Conservation (phyloP, 495 filamentous ascomycete genomes). For the Filosporella fistucella region DNA sequence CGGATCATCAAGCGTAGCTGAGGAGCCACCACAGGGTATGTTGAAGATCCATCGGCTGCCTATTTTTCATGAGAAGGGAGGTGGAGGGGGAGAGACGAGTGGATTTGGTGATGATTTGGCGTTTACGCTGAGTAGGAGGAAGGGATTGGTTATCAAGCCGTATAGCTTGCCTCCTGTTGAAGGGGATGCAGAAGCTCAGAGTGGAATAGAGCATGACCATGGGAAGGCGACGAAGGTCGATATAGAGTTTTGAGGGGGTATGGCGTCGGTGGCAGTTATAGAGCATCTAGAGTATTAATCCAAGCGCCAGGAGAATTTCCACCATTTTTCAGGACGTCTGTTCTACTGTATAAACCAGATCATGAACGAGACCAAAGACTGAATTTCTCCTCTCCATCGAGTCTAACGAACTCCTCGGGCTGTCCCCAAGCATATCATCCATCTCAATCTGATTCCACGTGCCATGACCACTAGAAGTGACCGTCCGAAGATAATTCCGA, state of each 20-base stretch:
- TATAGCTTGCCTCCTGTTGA: conserved; percentile 90
- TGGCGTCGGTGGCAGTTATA: not conserved
- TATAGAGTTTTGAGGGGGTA: conserved; percentile 61
- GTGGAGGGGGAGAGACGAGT: conserved; percentile 63
- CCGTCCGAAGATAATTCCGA: conserved; percentile 48
- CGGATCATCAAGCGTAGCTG: conserved; percentile 38
- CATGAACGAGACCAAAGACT: not conserved
- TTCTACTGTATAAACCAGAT: not conserved
- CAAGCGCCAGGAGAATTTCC: no score
- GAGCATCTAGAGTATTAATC: no score
- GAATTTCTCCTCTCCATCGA: no score
- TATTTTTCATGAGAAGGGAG: conserved; percentile 80
- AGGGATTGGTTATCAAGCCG: conserved; percentile 75
- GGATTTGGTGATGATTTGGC: conserved; percentile 79
- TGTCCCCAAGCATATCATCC: conserved; percentile 51
- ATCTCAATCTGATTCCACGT: conserved; percentile 62
- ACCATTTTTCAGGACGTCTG: no score
- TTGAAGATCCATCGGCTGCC: conserved; percentile 78
- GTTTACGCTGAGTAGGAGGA: conserved; percentile 80
- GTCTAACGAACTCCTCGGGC: conserved; percentile 10
- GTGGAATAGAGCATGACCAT: conserved; percentile 30
- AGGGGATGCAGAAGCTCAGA: conserved; percentile 67
- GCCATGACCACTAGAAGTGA: conserved; percentile 47
- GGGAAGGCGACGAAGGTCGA: conserved; percentile 56
- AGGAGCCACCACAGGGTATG: conserved; percentile 83